A percentile compares a stretch with the other conserved stretches of the same genome.
Conservation (phyloP, 371 early-diverging fungal species). For the Apophysomyces sp. region DNA sequence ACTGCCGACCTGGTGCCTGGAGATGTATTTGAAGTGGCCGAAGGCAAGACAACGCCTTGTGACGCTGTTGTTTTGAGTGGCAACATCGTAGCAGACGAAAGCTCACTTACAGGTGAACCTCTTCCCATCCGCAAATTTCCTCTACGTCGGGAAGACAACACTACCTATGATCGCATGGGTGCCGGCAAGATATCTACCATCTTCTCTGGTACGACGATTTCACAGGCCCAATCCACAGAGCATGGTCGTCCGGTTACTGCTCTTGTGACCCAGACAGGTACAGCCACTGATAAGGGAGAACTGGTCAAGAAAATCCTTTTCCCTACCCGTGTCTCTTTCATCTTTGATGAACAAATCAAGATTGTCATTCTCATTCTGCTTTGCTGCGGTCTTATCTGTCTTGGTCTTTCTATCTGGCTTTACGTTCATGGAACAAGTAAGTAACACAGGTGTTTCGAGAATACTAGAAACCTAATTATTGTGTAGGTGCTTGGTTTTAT, state of each 20-base stretch:
- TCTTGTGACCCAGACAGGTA: conserved; percentile 72
- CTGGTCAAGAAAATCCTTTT: conserved; percentile 76
- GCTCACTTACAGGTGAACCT: conserved; percentile 69
- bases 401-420: conserved; percentile 55
- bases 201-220: conserved; percentile 50
- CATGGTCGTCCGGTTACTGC: conserved; percentile 43
- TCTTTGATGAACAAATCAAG: conserved; percentile 70
- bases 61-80: conserved; percentile 71
- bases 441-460: not conserved
- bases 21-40: conserved; percentile 64
- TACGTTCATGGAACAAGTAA: conserved; percentile 39
- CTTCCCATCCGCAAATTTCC: conserved; percentile 64
- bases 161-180: conserved; percentile 36
- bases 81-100: conserved; percentile 72
- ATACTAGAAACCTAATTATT: no score
- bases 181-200: conserved; percentile 56
- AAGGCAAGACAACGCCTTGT: conserved; percentile 60
- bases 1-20: conserved; percentile 70
- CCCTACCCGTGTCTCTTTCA: conserved; percentile 61
- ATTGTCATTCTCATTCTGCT: conserved; percentile 61
- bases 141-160: conserved; percentile 28
- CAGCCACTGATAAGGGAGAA: conserved; percentile 72
- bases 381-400: conserved; percentile 55
- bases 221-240: conserved; percentile 41
- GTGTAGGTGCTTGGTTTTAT: conserved; percentile 57